phyloP scores from a whole-genome alignment of 2,329 filamentous ascomycete genomes.

The Didymosphaeria variabile region DNA sequence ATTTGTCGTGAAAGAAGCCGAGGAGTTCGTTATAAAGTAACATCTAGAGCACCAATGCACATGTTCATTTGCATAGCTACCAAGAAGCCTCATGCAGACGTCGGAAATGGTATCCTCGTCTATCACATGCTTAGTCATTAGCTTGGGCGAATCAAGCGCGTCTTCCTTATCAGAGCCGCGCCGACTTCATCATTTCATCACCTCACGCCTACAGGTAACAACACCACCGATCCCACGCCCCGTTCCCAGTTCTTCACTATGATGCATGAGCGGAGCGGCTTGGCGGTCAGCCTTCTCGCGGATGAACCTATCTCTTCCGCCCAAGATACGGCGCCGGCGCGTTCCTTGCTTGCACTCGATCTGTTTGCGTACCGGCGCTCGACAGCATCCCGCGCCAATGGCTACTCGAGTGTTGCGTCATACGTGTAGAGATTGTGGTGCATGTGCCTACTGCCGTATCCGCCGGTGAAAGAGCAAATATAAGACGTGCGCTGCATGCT shows the following conservation, averaged over 20 bases:
- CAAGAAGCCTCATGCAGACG: too few relatives aligned
- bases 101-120: conserved; percentile 20
- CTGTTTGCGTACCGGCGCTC: neutral
- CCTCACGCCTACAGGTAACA: conserved; percentile 45
- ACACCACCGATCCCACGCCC: conserved; percentile 20
- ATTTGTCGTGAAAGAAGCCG: too few relatives aligned
- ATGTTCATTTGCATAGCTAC: too few relatives aligned
- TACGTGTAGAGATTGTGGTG: conserved; percentile 20
- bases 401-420: conserved; percentile 35
- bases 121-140: conserved; percentile 28
- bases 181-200: conserved; percentile 31
- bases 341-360: conserved; percentile 5
- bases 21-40: too few relatives aligned
- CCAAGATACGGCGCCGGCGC: conserved; percentile 16
- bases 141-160: conserved; percentile 38
- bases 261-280: conserved; percentile 14
- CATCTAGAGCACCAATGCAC: too few relatives aligned
- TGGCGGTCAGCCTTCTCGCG: conserved; percentile 13
- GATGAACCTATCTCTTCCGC: conserved; percentile 18
- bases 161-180: conserved; percentile 35
- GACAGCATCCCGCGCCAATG: conserved; percentile 40
- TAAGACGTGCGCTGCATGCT: conserved; percentile 31
- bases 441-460: conserved; percentile 26
- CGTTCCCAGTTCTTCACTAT: conserved; percentile 6
- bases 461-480: conserved; percentile 41